A percentile compares a stretch with the other conserved stretches of the same genome.
phyloP scores from a whole-genome alignment of 2,329 filamentous ascomycete species.

The Ceratocystiopsis sp. region DNA sequence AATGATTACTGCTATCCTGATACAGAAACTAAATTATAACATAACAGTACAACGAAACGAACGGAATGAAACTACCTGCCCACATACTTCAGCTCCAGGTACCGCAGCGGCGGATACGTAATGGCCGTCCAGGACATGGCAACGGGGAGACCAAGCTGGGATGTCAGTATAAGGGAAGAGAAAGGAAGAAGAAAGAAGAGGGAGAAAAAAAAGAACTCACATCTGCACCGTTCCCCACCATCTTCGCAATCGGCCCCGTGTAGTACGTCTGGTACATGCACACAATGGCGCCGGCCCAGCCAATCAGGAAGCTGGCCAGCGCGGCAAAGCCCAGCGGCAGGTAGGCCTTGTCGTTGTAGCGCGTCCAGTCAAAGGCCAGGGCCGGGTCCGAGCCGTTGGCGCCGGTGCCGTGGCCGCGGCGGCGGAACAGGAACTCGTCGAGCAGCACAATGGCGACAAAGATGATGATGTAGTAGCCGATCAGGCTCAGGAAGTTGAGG shows the following conservation, averaged over 20 bases:
- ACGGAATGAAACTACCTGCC: background rate
- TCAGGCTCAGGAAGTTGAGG: constrained; percentile 50
- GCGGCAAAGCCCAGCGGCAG: constrained; percentile 47
- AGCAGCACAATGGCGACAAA: constrained; percentile 45
- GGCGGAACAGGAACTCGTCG: constrained; percentile 46
- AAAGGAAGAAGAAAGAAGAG: background rate
- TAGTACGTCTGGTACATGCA: constrained; percentile 58
- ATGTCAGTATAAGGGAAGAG: background rate
- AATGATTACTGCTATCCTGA: too few species aligned
- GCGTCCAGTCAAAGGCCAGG: constrained; percentile 44
- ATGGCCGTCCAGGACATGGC: constrained; percentile 11
- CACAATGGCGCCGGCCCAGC: constrained; percentile 47
- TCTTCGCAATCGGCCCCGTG: constrained; percentile 32
- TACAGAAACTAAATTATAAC: too few species aligned
- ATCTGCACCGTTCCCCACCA: constrained; percentile 10
- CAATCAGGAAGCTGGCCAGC: constrained; percentile 41
- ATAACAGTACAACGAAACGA: background rate
- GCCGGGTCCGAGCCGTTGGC: too few species aligned
- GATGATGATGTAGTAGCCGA: constrained; percentile 54
- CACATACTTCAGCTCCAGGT: constrained; percentile 10
- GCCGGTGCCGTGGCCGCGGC: constrained; percentile 20
- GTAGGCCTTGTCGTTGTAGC: constrained; percentile 40
- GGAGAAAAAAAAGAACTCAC: background rate
- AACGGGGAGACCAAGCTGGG: constrained; percentile 12
- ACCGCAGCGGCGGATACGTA: constrained; percentile 11